Conservation (phyloP, 208 protist genomes). For the Acanthamoeba divionensis region DNA sequence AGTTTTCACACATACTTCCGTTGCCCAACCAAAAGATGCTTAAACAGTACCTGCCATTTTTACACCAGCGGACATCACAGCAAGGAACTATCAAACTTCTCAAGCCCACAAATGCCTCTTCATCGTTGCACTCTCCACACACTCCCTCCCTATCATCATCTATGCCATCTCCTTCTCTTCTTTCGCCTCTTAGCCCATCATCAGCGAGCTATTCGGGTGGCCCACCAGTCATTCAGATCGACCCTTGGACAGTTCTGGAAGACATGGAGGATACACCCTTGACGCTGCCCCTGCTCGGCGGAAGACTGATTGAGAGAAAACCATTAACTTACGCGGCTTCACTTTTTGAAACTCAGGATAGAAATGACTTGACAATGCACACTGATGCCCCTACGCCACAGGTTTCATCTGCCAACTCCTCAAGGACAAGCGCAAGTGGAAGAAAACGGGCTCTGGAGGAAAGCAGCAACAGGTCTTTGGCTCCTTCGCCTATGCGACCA, state of each 20-base stretch:
- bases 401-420: too few relatives aligned
- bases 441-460: too few relatives aligned
- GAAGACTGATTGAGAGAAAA: not conserved
- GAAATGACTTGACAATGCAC: too few relatives aligned
- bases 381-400: too few relatives aligned
- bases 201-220: not conserved
- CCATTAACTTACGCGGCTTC: not conserved
- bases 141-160: not conserved
- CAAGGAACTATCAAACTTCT: too few relatives aligned
- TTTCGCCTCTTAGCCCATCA: not conserved
- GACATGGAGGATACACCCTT: conserved; percentile 15
- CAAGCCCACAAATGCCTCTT: not conserved
- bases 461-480: too few relatives aligned
- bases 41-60: not conserved
- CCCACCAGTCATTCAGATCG: not conserved
- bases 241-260: conserved; percentile 12
- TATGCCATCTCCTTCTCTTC: not conserved
- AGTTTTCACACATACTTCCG: not conserved
- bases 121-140: not conserved
- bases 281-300: not conserved
- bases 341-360: not conserved
- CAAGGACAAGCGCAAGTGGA: too few relatives aligned
- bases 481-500: too few relatives aligned
- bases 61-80: not conserved
- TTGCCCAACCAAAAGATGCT: not conserved